Percentiles rank a stretch among this genome's conserved stretches.
Conservation (phyloP, 73 alveolate species). For the Stentor roeselii region DNA sequence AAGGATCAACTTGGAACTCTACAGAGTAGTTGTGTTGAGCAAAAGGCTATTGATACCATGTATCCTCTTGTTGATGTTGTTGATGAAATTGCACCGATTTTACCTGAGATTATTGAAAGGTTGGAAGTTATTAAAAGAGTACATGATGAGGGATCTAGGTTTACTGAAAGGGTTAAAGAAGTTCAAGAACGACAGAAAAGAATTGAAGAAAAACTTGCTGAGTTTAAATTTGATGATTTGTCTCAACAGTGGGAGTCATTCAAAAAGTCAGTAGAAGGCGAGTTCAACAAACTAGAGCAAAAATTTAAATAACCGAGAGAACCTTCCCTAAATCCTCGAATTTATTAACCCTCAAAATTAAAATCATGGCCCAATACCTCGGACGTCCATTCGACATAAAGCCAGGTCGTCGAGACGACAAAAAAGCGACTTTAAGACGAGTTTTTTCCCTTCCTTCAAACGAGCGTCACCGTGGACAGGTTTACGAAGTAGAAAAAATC, state of each 20-base stretch:
- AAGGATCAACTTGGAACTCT: neutral
- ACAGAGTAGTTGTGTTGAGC: constrained; percentile 24
- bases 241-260: neutral
- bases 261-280: neutral
- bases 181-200: neutral
- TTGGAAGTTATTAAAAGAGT: constrained; percentile 12
- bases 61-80: constrained; percentile 19
- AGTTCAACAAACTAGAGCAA: neutral
- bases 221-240: neutral
- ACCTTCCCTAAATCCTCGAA: no score
- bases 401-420: neutral
- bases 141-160: constrained; percentile 25
- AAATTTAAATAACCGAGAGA: no score
- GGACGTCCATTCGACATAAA: constrained; percentile 15
- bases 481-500: neutral
- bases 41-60: constrained; percentile 14
- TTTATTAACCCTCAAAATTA: no score
- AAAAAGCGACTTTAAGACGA: neutral
- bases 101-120: constrained; percentile 16
- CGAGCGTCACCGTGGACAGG: neutral
- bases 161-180: constrained; percentile 17
- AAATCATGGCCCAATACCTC: neutral
- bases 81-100: neutral
- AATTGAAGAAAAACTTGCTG: neutral
- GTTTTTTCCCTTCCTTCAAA: neutral